Conservation (phyloP, 2,329 filamentous ascomycete genomes). For the Epichloe sibirici region DNA sequence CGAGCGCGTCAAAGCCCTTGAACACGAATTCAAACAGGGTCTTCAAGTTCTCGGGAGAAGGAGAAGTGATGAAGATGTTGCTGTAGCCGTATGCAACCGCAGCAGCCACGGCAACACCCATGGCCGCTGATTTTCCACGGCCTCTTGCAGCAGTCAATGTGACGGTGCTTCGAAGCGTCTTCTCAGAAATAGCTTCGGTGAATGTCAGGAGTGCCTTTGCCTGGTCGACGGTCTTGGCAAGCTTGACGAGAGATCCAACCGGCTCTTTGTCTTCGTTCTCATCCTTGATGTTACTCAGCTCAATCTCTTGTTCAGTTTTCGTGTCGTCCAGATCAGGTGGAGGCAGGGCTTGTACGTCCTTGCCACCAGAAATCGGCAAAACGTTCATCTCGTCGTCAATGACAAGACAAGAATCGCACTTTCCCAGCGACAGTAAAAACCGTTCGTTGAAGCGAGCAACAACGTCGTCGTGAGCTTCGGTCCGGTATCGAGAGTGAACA, state of each 20-base stretch:
- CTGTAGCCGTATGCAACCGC: constrained; percentile 94
- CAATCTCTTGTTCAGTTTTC: constrained; percentile 58
- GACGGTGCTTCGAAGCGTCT: constrained; percentile 87
- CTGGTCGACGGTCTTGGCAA: constrained; percentile 88
- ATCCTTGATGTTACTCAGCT: constrained; percentile 80
- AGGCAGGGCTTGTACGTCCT: constrained; percentile 72
- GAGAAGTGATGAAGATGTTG: constrained; percentile 98
- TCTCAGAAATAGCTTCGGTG: constrained; percentile 90
- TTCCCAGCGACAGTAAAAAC: constrained; percentile 89
- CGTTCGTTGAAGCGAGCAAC: constrained; percentile 95
- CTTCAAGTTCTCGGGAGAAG: constrained; percentile 95
- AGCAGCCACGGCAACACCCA: constrained; percentile 87
- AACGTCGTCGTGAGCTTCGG: constrained; percentile 90
- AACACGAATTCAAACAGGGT: constrained; percentile 97
- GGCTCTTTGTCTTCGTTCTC: constrained; percentile 75
- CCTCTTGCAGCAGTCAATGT: constrained; percentile 87
- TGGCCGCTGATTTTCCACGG: constrained; percentile 89
- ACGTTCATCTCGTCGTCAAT: constrained; percentile 98
- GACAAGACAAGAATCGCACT: constrained; percentile 86
- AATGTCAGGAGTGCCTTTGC: constrained; percentile 96
- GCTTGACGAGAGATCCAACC: constrained; percentile 68
- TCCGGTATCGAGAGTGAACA: constrained; percentile 89
- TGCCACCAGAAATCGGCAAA: constrained; percentile 89
- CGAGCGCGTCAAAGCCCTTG: constrained; percentile 91
- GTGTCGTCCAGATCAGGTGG: constrained; percentile 62